These are phyloP conservation scores for Carex kokanica DNA, from an alignment of 176 grass and related monocot species.

Conservation along the genomic window DNA sequence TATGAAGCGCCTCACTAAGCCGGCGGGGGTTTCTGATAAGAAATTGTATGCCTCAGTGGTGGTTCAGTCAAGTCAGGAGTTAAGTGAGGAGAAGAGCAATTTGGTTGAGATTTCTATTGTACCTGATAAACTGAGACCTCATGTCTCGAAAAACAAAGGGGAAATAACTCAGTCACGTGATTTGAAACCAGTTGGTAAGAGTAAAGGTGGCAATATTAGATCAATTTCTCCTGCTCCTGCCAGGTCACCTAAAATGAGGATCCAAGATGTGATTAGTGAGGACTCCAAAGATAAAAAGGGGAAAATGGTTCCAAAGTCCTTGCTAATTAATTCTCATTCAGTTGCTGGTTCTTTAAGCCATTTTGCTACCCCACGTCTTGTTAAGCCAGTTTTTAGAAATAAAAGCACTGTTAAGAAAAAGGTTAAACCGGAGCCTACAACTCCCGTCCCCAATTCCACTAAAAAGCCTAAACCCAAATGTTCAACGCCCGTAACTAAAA, in stretches of 20 bases:
- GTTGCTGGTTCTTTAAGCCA: constrained; percentile 23
- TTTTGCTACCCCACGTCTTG: constrained; percentile 44
- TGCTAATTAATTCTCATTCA: constrained; percentile 36
- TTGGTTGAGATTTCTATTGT: constrained; percentile 41
- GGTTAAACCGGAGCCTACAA: constrained; percentile 55
- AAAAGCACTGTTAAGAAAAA: constrained; percentile 75
- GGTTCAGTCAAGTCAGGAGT: constrained; percentile 36
- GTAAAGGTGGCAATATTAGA: constrained; percentile 8
- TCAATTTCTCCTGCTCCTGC: constrained; percentile 41
- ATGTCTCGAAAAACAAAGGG: constrained; percentile 33
- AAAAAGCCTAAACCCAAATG: constrained; percentile 43
- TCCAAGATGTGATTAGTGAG: constrained; percentile 84
- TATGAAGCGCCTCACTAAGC: constrained; percentile 67
- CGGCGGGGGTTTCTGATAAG: constrained; percentile 42
- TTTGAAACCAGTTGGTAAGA: constrained; percentile 41
- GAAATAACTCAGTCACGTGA: constrained; percentile 23
- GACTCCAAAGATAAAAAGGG: constrained; percentile 61
- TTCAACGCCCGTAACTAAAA: constrained; percentile 28
- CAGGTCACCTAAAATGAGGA: constrained; percentile 71
- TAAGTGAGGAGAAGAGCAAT: constrained; percentile 31
- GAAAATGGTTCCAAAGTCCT: constrained; percentile 48
- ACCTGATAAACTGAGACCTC: constrained; percentile 38
- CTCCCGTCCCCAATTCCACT: constrained; percentile 1
- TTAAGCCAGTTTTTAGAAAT: constrained; percentile 63
- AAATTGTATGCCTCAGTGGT: constrained; percentile 53